These are phyloP conservation scores for Vaccinium myrtillus DNA, from an alignment of 148 eudicot species.

Conservation along the genomic window DNA sequence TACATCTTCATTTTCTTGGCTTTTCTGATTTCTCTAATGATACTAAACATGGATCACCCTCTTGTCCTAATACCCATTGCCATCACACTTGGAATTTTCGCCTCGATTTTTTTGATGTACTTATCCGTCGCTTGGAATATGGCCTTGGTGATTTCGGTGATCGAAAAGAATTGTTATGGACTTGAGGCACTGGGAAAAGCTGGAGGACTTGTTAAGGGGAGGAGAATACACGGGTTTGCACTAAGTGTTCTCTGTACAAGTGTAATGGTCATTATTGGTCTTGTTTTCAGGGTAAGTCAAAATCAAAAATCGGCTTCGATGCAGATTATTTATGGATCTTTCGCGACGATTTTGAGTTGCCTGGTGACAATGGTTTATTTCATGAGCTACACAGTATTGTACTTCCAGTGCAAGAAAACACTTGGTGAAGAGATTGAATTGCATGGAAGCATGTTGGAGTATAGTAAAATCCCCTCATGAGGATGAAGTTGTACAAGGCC, in stretches of 20 bases:
- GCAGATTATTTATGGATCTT: neutral
- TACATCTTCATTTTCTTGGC: neutral
- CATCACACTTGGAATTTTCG: neutral
- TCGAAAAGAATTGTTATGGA: too few relatives aligned
- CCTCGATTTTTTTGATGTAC: neutral
- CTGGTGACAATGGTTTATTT: neutral
- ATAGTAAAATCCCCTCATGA: conserved; percentile 3
- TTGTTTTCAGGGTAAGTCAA: neutral
- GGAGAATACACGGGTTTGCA: conserved; percentile 32
- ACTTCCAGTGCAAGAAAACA: conserved; percentile 28
- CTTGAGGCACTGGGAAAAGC: conserved; percentile 22
- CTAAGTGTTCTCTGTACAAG: conserved; percentile 6
- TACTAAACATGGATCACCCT: neutral
- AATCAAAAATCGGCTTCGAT: conserved; percentile 10
- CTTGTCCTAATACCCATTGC: neutral
- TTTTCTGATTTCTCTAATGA: neutral
- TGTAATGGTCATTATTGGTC: neutral
- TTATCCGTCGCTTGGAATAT: neutral
- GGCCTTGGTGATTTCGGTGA: too few relatives aligned
- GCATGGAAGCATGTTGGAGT: neutral
- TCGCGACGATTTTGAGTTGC: neutral
- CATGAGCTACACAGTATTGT: conserved; percentile 27
- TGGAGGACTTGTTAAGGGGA: conserved; percentile 35
- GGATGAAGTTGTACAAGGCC: neutral
- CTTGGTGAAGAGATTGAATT: conserved; percentile 32